These are phyloP conservation scores for Alisma plantagoaquatica DNA, from an alignment of 106 monocot species.

Conservation along the genomic window DNA sequence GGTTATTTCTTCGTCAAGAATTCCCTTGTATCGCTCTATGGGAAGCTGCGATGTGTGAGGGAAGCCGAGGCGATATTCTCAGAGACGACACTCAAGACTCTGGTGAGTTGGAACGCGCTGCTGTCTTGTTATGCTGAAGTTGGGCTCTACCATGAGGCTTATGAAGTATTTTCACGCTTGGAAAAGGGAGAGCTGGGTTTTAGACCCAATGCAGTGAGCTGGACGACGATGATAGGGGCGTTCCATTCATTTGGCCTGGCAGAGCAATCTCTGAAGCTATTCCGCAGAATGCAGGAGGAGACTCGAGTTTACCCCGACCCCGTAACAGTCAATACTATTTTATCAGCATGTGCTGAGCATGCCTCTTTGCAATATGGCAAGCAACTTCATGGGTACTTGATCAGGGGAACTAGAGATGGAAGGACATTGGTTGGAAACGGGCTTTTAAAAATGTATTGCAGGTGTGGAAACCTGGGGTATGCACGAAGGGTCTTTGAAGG, in stretches of 20 bases:
- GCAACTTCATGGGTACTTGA: slow-evolving; percentile 51
- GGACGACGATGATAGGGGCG: slow-evolving; percentile 66
- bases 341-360: slow-evolving; percentile 47
- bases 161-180: slow-evolving; percentile 27
- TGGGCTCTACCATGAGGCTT: slow-evolving; percentile 35
- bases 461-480: slow-evolving; percentile 26
- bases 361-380: slow-evolving; percentile 32
- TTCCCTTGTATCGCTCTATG: slow-evolving; percentile 57
- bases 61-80: slow-evolving; percentile 37
- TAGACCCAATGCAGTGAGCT: slow-evolving; percentile 40
- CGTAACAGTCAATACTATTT: slow-evolving; percentile 55
- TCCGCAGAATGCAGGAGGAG: slow-evolving; percentile 35
- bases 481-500: slow-evolving; percentile 44
- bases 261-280: slow-evolving; percentile 44
- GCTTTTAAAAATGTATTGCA: slow-evolving; percentile 64
- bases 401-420: slow-evolving; percentile 28
- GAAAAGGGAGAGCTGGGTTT: slow-evolving; percentile 35
- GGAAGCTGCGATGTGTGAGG: slow-evolving; percentile 32
- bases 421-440: slow-evolving; percentile 55
- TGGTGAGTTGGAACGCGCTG: slow-evolving; percentile 61
- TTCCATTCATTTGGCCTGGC: slow-evolving; percentile 37
- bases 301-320: slow-evolving; percentile 24
- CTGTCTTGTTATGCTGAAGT: slow-evolving; percentile 51
- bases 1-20: slow-evolving; percentile 45
- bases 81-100: slow-evolving; percentile 12